These are phyloP conservation scores for Sporormia fimetaria DNA, from an alignment of 495 filamentous ascomycete species.

Conservation along the genomic window DNA sequence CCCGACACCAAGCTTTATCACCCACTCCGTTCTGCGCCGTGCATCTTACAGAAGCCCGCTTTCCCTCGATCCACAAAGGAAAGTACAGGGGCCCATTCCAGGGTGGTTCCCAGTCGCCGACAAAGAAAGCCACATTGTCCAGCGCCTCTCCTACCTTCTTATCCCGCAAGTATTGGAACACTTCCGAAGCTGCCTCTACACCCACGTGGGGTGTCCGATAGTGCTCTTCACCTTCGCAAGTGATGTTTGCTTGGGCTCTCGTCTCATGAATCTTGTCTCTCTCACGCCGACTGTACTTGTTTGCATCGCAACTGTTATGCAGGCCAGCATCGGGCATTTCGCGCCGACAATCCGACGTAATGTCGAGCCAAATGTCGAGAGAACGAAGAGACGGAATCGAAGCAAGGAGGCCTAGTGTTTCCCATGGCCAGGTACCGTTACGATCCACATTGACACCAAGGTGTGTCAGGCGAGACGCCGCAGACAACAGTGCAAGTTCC, in stretches of 20 bases:
- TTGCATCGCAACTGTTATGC: too few relatives aligned
- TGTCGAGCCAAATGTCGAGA: slow-evolving; percentile 5
- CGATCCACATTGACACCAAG: slow-evolving; percentile 7
- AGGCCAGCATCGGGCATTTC: background rate
- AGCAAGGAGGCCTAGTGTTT: background rate
- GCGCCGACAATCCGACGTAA: slow-evolving; percentile 3
- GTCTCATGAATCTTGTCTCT: too few relatives aligned
- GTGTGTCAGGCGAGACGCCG: slow-evolving; percentile 2
- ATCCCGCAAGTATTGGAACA: slow-evolving; percentile 4
- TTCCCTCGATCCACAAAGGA: background rate
- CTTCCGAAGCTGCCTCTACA: background rate
- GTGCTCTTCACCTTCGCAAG: slow-evolving; percentile 2
- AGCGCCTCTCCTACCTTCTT: slow-evolving; percentile 5
- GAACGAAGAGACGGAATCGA: slow-evolving; percentile 1
- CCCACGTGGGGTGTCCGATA: slow-evolving; percentile 1
- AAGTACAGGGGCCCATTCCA: slow-evolving; percentile 8
- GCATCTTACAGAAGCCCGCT: background rate
- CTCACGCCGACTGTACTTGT: too few relatives aligned
- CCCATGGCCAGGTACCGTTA: slow-evolving; percentile 5
- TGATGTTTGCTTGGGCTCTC: background rate
- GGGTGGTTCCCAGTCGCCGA: slow-evolving; percentile 2
- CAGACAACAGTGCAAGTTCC: background rate
- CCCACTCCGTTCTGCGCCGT: background rate
- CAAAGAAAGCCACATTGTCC: slow-evolving; percentile 5
- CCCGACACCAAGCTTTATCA: background rate